Percentiles rank a stretch among this genome's conserved stretches.
phyloP scores from a whole-genome alignment of 2,329 filamentous ascomycete genomes.

The Botrytis byssoidea region DNA sequence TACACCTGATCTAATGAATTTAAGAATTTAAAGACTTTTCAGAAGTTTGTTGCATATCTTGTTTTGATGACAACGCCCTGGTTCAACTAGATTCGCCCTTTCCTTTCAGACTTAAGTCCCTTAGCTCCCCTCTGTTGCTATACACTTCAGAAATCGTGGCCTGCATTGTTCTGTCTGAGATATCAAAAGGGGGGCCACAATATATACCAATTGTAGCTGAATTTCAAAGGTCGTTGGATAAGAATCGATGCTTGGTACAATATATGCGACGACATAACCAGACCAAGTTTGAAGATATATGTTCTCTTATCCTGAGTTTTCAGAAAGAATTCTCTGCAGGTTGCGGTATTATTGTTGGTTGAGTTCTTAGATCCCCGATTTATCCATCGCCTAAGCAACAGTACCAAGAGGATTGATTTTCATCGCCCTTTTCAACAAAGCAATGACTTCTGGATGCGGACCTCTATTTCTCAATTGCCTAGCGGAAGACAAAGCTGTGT shows the following conservation, averaged over 20 bases:
- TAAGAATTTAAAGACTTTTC: no score
- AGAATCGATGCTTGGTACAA: background rate
- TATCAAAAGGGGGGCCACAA: background rate
- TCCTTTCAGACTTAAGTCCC: background rate
- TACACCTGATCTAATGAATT: no score
- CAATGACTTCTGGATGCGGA: background rate
- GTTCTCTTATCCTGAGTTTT: background rate
- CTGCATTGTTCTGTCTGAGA: background rate
- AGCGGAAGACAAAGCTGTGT: background rate
- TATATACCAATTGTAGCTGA: background rate
- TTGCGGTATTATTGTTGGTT: background rate
- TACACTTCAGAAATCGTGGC: background rate
- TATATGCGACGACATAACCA: rapidly evolving
- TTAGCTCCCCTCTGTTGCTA: background rate
- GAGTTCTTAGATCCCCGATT: background rate
- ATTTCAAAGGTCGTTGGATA: background rate
- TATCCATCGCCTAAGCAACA: background rate
- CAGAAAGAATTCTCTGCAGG: background rate
- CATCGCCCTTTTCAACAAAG: background rate
- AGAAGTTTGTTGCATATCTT: background rate
- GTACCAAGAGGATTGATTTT: background rate
- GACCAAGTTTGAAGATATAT: background rate
- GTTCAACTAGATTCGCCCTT: no score
- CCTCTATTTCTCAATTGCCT: background rate
- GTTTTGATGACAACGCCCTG: background rate